Conservation (phyloP, 495 filamentous ascomycete species). For the Glonium stellatum region DNA sequence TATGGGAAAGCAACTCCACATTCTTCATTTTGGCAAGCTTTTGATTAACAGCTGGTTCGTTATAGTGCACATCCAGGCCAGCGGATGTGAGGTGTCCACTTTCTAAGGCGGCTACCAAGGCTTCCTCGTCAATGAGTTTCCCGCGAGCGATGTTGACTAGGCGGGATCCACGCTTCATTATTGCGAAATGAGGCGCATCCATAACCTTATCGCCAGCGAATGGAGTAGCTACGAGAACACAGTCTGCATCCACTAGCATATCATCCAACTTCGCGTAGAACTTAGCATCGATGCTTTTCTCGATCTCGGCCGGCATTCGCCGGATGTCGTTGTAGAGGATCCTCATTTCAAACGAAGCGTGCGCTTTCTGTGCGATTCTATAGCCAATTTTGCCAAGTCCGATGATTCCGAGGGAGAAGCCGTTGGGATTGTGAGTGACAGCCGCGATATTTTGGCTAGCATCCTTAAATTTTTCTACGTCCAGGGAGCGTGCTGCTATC, state of each 20-base stretch:
- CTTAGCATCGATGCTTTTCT: conserved; percentile 41
- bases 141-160: conserved; percentile 72
- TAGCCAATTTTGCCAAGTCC: conserved; percentile 65
- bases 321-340: conserved; percentile 62
- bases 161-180: conserved; percentile 50
- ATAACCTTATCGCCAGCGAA: conserved; percentile 55
- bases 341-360: conserved; percentile 56
- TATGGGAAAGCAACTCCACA: conserved; percentile 62
- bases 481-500: conserved; percentile 42
- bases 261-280: conserved; percentile 47
- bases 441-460: conserved; percentile 53
- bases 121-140: conserved; percentile 61
- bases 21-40: conserved; percentile 44
- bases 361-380: conserved; percentile 57
- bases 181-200: conserved; percentile 42
- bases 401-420: conserved; percentile 52
- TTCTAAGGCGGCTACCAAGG: conserved; percentile 57
- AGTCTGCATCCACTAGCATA: conserved; percentile 53
- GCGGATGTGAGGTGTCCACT: conserved; percentile 45
- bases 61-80: conserved; percentile 62
- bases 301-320: conserved; percentile 45
- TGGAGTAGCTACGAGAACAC: conserved; percentile 61
- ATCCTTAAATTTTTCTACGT: conserved; percentile 41
- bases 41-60: conserved; percentile 48
- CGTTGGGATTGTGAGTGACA: conserved; percentile 52